Percentiles rank a stretch among this genome's conserved stretches.
phyloP scores from a whole-genome alignment of 78 protist genomes.

The Isochrysis galbana region DNA sequence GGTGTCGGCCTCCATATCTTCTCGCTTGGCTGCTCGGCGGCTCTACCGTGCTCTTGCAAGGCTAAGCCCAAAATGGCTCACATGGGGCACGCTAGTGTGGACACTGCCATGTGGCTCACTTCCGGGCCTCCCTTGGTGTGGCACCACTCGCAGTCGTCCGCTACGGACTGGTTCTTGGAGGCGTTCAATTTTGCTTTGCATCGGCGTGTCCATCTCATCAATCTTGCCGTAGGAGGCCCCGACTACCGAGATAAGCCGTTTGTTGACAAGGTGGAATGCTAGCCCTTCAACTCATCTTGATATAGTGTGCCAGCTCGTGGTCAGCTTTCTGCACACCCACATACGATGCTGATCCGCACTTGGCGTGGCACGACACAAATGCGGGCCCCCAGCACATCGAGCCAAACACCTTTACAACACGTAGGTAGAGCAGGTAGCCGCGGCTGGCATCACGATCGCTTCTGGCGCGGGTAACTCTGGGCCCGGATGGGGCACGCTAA shows the following conservation, averaged over 20 bases:
- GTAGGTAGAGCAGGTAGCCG: slow-evolving; percentile 82
- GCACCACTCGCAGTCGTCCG: neutral
- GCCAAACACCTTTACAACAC: too few relatives aligned
- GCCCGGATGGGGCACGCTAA: slow-evolving; percentile 91
- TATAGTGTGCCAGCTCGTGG: too few relatives aligned
- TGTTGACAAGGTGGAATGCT: slow-evolving; percentile 93
- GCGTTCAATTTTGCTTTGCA: slow-evolving; percentile 36
- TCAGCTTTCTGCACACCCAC: too few relatives aligned
- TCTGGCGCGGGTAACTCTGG: slow-evolving; percentile 96
- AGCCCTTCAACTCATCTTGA: too few relatives aligned
- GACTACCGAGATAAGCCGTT: slow-evolving; percentile 92
- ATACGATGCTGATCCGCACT: too few relatives aligned
- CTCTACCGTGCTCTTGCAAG: too few relatives aligned
- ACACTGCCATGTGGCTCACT: neutral
- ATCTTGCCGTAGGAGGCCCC: slow-evolving; percentile 95
- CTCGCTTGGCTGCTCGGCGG: too few relatives aligned
- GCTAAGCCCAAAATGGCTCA: too few relatives aligned
- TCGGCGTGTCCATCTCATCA: slow-evolving; percentile 71
- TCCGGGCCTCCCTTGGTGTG: neutral
- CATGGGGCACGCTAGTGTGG: too few relatives aligned
- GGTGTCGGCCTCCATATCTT: too few relatives aligned
- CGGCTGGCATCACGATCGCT: slow-evolving; percentile 80
- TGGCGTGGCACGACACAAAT: too few relatives aligned
- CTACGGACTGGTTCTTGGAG: slow-evolving; percentile 27
- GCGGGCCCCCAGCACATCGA: too few relatives aligned